Base-by-base conservation (phyloP, 371 early-diverging fungal genomes). In the Mucor indicus region DNA sequence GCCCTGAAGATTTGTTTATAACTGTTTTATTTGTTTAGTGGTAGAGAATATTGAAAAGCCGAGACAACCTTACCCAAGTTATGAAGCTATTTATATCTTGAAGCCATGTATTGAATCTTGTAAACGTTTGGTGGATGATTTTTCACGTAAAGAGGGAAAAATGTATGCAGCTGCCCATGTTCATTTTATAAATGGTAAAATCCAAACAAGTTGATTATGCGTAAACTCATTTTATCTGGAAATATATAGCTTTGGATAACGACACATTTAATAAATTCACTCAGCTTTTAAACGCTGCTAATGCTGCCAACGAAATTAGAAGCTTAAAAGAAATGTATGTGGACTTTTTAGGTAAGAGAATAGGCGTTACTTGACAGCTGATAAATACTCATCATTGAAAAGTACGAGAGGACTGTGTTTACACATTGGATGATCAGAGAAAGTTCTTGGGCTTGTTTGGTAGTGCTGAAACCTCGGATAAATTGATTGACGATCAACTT, bases 1-100 rank as follows among this genome's bases (percentile, higher is more conserved):
- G 7, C 15, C 10, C 15, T 20, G 20, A 41, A 7, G 16, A 8
- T 29, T 17, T 24, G 40, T 35, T 31, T 31, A 33, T 17, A 33
- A 32, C 27, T 29, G 9, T 2, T 31, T 23, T 22, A 11, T 35
- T 24, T 38, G n/a, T 38, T 31, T 48, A 57, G 61, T 57, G 50
- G 59, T 85, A 47, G 86, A 96, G 60, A 85, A 83, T 50, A 77
- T 95, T 30, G 85, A 85, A 41, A 87, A 85, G 41, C 66, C 79
- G 16, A 80, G 98, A 40, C 87, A 89, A 54, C 87, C 93, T 1
- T 89, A 90, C 57, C 89, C 92, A 1, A 78, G 80, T 16, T 76
- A 84, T n/a, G 95, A 95, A 43, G 96, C 93, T 15, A 80, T 98
- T 39, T 96, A 98, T 63, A 81, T 97, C 49, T 63, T 98, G 51